A percentile compares a stretch with the other conserved stretches of the same genome.
These are phyloP conservation scores for Rhodotorula sp. DNA, from an alignment of 1,284 basidiomycete species.

Conservation along the genomic window DNA sequence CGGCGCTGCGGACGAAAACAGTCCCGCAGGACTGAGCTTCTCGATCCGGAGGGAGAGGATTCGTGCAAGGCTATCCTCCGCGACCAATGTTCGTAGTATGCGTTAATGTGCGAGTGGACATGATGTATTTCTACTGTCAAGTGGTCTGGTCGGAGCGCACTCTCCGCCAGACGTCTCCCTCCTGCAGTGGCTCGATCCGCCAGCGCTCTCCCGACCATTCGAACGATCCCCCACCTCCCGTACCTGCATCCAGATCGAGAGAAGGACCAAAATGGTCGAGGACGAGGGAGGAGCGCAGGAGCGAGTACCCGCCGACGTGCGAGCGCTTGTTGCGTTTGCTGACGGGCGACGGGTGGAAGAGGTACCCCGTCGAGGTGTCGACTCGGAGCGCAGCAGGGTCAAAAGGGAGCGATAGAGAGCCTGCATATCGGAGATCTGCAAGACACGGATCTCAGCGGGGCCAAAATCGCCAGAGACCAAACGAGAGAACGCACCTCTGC, in stretches of 20 bases:
- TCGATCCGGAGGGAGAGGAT: too few species aligned
- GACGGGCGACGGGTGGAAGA: slow-evolving; percentile 47
- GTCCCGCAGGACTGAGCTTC: too few species aligned
- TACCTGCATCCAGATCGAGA: slow-evolving; percentile 39
- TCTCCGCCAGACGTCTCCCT: slow-evolving; percentile 9
- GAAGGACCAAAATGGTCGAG: slow-evolving; percentile 41
- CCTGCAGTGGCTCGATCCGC: background rate
- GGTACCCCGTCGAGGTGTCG: slow-evolving; percentile 45
- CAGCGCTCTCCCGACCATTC: background rate
- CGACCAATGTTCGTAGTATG: background rate
- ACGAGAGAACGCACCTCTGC: slow-evolving; percentile 6
- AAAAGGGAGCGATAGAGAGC: slow-evolving; percentile 40
- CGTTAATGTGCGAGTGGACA: background rate
- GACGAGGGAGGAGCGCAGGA: slow-evolving; percentile 45
- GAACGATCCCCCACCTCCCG: slow-evolving; percentile 4
- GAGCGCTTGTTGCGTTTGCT: background rate
- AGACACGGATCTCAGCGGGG: too few species aligned
- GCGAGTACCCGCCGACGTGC: slow-evolving; percentile 43
- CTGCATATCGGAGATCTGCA: slow-evolving; percentile 45
- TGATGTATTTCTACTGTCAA: background rate
- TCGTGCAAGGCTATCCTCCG: background rate
- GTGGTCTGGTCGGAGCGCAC: background rate
- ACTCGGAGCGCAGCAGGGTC: slow-evolving; percentile 41
- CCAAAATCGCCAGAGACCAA: background rate
- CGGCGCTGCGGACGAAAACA: background rate